Conservation (phyloP, 1,284 basidiomycete species). For the Melampsora larici-populina region DNA sequence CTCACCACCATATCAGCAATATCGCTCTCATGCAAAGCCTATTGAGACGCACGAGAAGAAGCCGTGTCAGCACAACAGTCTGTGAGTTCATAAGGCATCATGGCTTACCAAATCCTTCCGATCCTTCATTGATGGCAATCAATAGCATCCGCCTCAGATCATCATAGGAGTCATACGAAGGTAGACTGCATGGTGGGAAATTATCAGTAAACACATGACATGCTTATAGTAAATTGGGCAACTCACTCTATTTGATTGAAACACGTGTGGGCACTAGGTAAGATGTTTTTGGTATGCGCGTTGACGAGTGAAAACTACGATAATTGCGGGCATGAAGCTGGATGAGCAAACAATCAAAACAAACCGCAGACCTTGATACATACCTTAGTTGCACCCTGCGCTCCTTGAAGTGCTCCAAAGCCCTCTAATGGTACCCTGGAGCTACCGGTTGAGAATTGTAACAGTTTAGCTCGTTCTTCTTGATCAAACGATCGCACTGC, state of each 20-base stretch:
- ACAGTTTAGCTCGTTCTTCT: constrained; percentile 81
- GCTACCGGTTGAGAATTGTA: constrained; percentile 87
- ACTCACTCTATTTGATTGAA: constrained; percentile 43
- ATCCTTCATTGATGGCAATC: constrained; percentile 87
- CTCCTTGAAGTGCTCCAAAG: constrained; percentile 53
- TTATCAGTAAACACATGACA: not conserved
- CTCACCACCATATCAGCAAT: no score
- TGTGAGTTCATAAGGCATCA: no score
- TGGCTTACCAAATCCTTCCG: constrained; percentile 71
- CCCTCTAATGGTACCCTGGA: constrained; percentile 91
- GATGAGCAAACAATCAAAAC: not conserved
- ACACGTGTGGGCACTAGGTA: constrained; percentile 42
- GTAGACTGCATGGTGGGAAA: constrained; percentile 63
- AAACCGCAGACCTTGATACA: not conserved
- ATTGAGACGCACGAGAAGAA: no score
- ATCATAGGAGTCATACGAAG: constrained; percentile 87
- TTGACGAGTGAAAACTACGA: constrained; percentile 36
- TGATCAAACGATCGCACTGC: constrained; percentile 95
- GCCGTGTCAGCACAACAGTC: no score
- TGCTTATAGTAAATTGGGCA: not conserved
- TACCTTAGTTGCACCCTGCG: constrained; percentile 39
- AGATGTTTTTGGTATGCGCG: constrained; percentile 40
- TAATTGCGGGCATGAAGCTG: not conserved
- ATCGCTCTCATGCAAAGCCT: no score
- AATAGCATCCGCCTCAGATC: constrained; percentile 82